Base-by-base conservation (phyloP, 768 basidiomycete genomes). In the Macrocybe gigantea region DNA sequence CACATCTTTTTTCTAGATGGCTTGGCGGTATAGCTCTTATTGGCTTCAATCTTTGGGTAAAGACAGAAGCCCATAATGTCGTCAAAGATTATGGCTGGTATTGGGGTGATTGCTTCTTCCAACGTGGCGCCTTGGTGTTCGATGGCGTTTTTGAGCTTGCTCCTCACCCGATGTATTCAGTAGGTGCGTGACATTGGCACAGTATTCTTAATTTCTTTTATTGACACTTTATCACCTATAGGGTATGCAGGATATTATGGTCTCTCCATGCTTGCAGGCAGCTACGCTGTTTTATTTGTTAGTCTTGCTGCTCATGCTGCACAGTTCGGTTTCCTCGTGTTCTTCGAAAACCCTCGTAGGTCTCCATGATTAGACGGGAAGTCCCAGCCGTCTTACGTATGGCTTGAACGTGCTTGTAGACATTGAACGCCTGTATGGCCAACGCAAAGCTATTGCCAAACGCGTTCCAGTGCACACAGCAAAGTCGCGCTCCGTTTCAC, bases 61-160 rank as follows among this genome's bases (percentile, higher is more conserved):
- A 99, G 63, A 89, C 88, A 2, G 95, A 98, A 60, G 96, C 96
- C 0, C 96, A 99, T 63, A 79, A 92, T 46, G 92, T 98, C 42
- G 93, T 98, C 51, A 98, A 96, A 58, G 95, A 97, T 60, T 97
- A 95, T 55, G 94, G 93, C 11, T 97, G 93, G 93, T 97, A 93
- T 64, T 93, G 92, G 92, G 93, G 90, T 7, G 90, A 93, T 55
- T 83, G 83, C 49, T 93, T 93, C 69, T 92, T 93, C 72, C 88
- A 91, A 63, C 84, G 89, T n/a, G 90, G 90, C 38, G 84, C 87
- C 38, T 75, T 98, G 10, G 86, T 97, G 2, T 99, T 99, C 59
- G 95, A 99, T 62, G 96, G 96, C 11, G 95, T 99, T 12, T 99
- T 97, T 56, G 95, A 98, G 61, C 73, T 93, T 36, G 87, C 90